Percentiles rank a stretch among this genome's conserved stretches.
These are phyloP conservation scores for Zostera marina DNA, from an alignment of 116 monocot genomes.

Conservation along the genomic window DNA sequence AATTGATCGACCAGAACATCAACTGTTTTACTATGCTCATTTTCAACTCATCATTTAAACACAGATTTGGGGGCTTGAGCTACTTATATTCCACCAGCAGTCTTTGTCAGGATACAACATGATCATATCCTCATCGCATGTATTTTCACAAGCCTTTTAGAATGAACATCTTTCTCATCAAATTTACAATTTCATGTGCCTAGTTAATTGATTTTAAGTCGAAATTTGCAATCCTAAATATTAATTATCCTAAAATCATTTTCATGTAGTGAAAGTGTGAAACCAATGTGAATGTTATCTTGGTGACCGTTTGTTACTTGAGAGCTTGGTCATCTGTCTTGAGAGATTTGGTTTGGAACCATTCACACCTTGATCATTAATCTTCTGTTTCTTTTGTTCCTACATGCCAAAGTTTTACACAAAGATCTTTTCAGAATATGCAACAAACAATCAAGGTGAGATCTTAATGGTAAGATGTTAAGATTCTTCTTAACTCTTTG, in stretches of 20 bases:
- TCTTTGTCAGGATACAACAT: background rate
- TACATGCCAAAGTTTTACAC: conserved; percentile 6
- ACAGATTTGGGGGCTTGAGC: conserved; percentile 7
- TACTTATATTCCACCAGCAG: conserved; percentile 31
- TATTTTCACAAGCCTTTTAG: background rate
- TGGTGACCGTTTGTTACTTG: background rate
- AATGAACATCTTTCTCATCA: conserved; percentile 36
- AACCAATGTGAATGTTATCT: background rate
- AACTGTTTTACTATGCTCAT: conserved; percentile 28
- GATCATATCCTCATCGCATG: background rate
- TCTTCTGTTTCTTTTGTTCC: conserved; percentile 86
- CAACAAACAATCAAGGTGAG: background rate
- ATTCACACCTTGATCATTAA: conserved; percentile 69
- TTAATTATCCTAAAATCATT: background rate
- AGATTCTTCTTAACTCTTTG: conserved; percentile 38
- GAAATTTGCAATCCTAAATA: no score
- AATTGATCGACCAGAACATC: conserved; percentile 11
- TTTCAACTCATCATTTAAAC: conserved; percentile 9
- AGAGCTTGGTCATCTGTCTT: conserved; percentile 14
- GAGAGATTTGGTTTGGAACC: conserved; percentile 52
- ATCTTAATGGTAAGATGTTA: background rate
- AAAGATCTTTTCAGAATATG: background rate
- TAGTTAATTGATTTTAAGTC: conserved; percentile 37
- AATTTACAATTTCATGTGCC: conserved; percentile 18
- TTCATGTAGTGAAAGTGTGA: no score